Conservation (phyloP, 2,329 filamentous ascomycete genomes). For the Apiospora koreana region DNA sequence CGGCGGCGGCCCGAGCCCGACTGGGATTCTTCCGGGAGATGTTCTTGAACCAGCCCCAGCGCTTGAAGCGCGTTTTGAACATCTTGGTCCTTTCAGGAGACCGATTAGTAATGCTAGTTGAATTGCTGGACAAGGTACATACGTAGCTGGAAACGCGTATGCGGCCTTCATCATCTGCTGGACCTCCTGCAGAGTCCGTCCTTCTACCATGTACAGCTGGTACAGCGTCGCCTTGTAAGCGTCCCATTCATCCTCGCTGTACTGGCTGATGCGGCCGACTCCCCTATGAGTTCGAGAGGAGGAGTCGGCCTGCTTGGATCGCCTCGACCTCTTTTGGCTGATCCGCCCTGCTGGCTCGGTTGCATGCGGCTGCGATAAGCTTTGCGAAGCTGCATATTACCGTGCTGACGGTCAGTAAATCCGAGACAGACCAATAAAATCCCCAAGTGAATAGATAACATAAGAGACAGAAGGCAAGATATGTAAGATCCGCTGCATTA, state of each 20-base stretch:
- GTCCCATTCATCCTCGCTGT: not conserved
- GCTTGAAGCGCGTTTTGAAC: constrained; percentile 7
- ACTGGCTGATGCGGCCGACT: not conserved
- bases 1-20: not conserved
- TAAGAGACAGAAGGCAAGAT: not conserved
- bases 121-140: not conserved
- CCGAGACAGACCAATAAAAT: not conserved
- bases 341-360: not conserved
- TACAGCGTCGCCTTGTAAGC: not conserved
- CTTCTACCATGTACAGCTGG: not conserved
- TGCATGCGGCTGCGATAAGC: not conserved
- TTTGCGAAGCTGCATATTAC: not conserved
- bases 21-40: not conserved
- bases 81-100: not conserved
- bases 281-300: not conserved
- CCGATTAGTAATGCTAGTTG: not conserved
- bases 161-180: not conserved
- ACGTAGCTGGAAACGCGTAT: not conserved
- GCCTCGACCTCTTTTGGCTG: not conserved
- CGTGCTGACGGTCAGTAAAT: not conserved
- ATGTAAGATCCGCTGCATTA: not conserved
- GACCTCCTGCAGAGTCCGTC: not conserved
- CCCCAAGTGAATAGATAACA: too few relatives aligned
- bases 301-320: not conserved
- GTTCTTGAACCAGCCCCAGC: constrained; percentile 4